Conservation (phyloP, 2,329 filamentous ascomycete species). For the Fusarium avenaceum region DNA sequence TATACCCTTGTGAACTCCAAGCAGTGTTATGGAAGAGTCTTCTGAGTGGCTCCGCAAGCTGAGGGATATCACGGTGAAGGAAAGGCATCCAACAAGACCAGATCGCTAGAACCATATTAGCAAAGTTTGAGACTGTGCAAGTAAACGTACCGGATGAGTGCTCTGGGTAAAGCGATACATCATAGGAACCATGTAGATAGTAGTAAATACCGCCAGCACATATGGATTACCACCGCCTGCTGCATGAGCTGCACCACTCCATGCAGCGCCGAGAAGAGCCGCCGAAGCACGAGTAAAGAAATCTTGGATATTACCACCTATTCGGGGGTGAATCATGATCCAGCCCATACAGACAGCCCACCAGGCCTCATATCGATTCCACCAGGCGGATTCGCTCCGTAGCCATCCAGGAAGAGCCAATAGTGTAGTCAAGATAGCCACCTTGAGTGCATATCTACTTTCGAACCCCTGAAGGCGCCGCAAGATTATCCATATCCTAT, state of each 20-base stretch:
- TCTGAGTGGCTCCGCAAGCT: constrained; percentile 53
- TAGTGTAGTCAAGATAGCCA: constrained; percentile 64
- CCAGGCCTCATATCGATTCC: constrained; percentile 68
- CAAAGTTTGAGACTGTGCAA: background rate
- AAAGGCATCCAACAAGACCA: constrained; percentile 69
- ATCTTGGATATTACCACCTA: constrained; percentile 71
- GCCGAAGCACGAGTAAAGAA: constrained; percentile 65
- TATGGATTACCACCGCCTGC: constrained; percentile 67
- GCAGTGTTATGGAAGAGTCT: constrained; percentile 53
- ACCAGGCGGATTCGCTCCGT: constrained; percentile 61
- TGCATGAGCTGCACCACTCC: constrained; percentile 66
- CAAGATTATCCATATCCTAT: constrained; percentile 63
- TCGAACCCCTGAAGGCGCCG: constrained; percentile 70
- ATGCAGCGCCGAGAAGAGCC: constrained; percentile 66
- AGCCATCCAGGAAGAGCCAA: constrained; percentile 69
- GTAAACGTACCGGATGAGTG: constrained; percentile 61
- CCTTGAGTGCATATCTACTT: constrained; percentile 69
- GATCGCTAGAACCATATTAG: constrained; percentile 59
- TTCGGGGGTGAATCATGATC: constrained; percentile 64
- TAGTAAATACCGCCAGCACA: constrained; percentile 67
- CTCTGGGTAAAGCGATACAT: constrained; percentile 69
- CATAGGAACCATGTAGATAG: constrained; percentile 72
- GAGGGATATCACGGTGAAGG: constrained; percentile 68
- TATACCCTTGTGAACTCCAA: constrained; percentile 63
- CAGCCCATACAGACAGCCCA: constrained; percentile 71